A percentile compares a stretch with the other conserved stretches of the same genome.
Conservation (phyloP, 1,284 basidiomycete genomes). For the Irpex sp. region DNA sequence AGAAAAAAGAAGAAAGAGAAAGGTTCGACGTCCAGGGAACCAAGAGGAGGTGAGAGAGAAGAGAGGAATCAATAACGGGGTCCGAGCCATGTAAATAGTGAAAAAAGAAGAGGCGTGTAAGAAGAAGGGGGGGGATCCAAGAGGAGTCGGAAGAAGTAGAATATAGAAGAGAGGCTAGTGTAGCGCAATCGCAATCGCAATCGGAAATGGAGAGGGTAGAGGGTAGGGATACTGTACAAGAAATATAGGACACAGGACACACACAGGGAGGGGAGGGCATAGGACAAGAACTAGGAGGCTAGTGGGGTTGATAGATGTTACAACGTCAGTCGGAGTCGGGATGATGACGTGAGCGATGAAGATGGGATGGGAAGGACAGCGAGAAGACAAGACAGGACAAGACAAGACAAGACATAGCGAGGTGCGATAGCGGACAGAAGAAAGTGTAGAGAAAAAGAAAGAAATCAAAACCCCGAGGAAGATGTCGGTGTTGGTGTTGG, state of each 20-base stretch:
- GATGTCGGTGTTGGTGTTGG: neutral
- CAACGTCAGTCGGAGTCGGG: neutral
- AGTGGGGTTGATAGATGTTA: neutral
- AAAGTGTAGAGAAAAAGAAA: too few species aligned
- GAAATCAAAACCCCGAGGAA: neutral
- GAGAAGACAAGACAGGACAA: neutral
- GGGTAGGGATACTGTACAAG: neutral
- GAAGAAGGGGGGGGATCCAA: neutral
- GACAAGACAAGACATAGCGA: conserved; percentile 10
- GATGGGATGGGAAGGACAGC: neutral
- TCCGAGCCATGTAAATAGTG: neutral
- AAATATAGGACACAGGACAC: neutral
- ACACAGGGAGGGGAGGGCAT: too few species aligned
- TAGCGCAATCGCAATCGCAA: conserved; percentile 3
- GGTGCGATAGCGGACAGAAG: conserved; percentile 9
- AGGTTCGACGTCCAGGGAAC: neutral
- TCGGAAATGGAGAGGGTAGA: conserved; percentile 4
- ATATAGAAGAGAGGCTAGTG: neutral
- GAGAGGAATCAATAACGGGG: neutral
- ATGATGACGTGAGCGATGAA: neutral
- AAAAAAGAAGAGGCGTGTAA: neutral
- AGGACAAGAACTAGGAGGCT: neutral
- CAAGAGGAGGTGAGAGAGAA: neutral
- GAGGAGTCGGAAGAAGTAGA: neutral
- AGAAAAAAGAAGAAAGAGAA: neutral